These are phyloP conservation scores for Penicillium sp. DNA, from an alignment of 2,329 filamentous ascomycete genomes.

Conservation along the genomic window DNA sequence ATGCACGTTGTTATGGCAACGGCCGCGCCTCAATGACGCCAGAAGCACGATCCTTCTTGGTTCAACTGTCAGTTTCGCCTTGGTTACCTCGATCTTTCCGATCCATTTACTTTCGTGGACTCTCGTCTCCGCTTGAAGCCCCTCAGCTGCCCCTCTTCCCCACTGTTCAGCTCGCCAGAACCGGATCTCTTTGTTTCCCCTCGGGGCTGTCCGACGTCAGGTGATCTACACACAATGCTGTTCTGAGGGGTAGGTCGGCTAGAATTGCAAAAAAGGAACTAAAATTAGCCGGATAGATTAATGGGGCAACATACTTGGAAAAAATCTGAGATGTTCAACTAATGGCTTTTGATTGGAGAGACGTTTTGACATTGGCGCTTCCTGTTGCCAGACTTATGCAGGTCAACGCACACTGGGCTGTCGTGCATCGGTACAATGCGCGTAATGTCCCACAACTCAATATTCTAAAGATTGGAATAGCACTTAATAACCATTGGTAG, in stretches of 20 bases:
- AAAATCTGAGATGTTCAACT: background rate
- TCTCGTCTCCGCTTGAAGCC: slow-evolving; percentile 12
- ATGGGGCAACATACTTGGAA: background rate
- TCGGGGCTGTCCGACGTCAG: slow-evolving; percentile 4
- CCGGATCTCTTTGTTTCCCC: background rate
- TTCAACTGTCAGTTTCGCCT: slow-evolving; percentile 15
- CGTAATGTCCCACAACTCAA: slow-evolving; percentile 3
- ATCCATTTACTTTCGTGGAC: slow-evolving; percentile 16
- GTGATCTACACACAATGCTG: slow-evolving; percentile 1
- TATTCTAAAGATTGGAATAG: background rate
- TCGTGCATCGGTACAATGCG: slow-evolving; percentile 1
- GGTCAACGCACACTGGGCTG: background rate
- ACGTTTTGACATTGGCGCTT: background rate
- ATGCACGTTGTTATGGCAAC: slow-evolving; percentile 39
- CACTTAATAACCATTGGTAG: background rate
- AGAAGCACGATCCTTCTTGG: slow-evolving; percentile 12
- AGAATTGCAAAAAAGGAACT: background rate
- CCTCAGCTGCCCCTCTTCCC: slow-evolving; percentile 15
- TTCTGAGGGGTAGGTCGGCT: background rate
- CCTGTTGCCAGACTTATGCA: slow-evolving; percentile 3
- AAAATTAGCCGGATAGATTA: background rate
- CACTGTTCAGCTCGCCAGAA: slow-evolving; percentile 26
- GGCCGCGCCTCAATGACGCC: slow-evolving; percentile 21
- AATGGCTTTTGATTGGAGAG: slow-evolving; percentile 1
- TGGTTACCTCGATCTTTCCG: slow-evolving; percentile 11